phyloP scores from a whole-genome alignment of 139 green algal species.

The Chlorella ohadii region DNA sequence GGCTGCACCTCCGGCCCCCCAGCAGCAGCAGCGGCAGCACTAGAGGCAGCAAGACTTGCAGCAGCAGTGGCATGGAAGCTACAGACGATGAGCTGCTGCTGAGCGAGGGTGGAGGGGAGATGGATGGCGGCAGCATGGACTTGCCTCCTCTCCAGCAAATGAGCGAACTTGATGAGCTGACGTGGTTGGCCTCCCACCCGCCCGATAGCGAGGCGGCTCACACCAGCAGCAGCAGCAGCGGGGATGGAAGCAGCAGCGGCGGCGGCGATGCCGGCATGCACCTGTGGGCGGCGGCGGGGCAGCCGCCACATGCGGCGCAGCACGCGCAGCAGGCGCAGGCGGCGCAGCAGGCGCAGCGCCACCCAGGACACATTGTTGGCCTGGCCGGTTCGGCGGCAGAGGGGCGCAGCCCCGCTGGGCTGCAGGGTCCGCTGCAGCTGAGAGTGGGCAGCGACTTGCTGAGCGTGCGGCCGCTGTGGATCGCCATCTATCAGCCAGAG shows the following conservation, averaged over 20 bases:
- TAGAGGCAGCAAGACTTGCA: background rate
- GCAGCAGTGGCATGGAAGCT: background rate
- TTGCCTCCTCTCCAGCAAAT: background rate
- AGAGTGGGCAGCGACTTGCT: slow-evolving; percentile 16
- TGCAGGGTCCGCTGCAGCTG: slow-evolving; percentile 24
- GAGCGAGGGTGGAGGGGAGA: background rate
- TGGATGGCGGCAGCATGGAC: slow-evolving; percentile 2
- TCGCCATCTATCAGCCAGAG: slow-evolving; percentile 45
- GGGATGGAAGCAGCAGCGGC: background rate
- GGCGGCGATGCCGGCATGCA: background rate
- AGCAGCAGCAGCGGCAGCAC: background rate
- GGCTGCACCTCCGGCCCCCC: background rate
- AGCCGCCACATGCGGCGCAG: background rate
- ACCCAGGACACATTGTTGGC: background rate
- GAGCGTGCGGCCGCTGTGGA: slow-evolving; percentile 58
- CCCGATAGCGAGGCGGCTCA: background rate
- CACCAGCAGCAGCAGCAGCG: slow-evolving; percentile 1
- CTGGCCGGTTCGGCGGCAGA: background rate
- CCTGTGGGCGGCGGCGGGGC: background rate
- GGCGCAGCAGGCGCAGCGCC: background rate
- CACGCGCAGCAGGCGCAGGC: background rate
- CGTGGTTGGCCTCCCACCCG: slow-evolving; percentile 41
- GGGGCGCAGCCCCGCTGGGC: background rate
- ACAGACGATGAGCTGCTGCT: background rate
- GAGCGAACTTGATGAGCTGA: slow-evolving; percentile 29